phyloP scores from a whole-genome alignment of 768 basidiomycete species.

The Auriscalpium orientale region DNA sequence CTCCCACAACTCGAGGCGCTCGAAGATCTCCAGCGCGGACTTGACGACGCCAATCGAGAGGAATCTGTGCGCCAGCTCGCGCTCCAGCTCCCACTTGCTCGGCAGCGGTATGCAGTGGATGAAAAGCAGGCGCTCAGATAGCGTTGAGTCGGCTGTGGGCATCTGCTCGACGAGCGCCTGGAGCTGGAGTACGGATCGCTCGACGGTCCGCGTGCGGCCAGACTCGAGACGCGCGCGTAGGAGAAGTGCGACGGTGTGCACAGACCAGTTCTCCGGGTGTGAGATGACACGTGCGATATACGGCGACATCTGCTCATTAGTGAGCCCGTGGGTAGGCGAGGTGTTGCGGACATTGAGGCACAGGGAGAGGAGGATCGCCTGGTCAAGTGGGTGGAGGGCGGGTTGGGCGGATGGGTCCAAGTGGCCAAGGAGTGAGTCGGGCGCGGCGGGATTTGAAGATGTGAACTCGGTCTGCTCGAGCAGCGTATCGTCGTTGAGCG shows the following conservation, averaged over 20 bases:
- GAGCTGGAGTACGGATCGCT: constrained; percentile 86
- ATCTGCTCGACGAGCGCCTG: constrained; percentile 96
- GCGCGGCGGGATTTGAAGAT: constrained; percentile 47
- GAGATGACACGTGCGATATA: constrained; percentile 86
- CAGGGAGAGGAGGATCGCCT: constrained; percentile 84
- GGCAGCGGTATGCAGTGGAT: constrained; percentile 80
- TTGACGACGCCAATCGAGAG: constrained; percentile 80
- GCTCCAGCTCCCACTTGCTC: constrained; percentile 89
- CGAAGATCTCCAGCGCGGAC: constrained; percentile 90
- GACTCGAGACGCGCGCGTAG: constrained; percentile 90
- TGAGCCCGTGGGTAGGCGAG: constrained; percentile 84
- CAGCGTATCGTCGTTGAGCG: constrained; percentile 91
- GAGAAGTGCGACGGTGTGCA: constrained; percentile 94
- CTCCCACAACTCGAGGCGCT: constrained; percentile 97
- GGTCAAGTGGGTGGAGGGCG: constrained; percentile 85
- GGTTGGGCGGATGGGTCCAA: constrained; percentile 83
- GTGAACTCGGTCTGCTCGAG: constrained; percentile 92
- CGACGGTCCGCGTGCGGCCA: constrained; percentile 82
- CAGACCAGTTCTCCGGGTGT: constrained; percentile 90
- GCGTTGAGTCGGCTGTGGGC: constrained; percentile 74
- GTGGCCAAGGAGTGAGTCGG: constrained; percentile 46
- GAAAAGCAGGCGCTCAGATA: constrained; percentile 69
- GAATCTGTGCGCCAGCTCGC: constrained; percentile 80
- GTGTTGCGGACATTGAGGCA: constrained; percentile 88
- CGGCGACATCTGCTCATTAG: constrained; percentile 85